Evolutionary conservation across 192 early-diverging fungal species (phyloP), one percentile per base, ranked within the genome.

Genomic region (Linnemannia schmuckeri): DNA sequence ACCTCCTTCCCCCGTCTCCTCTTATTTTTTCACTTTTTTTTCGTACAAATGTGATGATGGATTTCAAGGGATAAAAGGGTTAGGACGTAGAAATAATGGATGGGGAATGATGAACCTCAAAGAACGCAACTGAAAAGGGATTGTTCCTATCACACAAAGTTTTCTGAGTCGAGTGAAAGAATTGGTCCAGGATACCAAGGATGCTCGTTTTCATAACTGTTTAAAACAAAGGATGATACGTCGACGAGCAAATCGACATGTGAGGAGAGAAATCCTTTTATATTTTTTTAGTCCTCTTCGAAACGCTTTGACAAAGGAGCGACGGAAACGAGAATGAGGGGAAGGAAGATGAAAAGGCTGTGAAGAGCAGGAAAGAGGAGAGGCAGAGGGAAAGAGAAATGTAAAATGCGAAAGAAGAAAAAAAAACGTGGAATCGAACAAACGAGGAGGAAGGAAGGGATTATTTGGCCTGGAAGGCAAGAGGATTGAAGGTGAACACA

Each of bases 351-450:
- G 38, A 33, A 22, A 49, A 73, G 7, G 27, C 24, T 15, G 44
- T 46, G n/a, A 73, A 46, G 44, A 47, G 24, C 46, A 52, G 24
- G 42, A 20, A 33, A 44, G 20, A 7, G 55, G 66, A 77, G 37
- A 70, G 72, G 75, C 41, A 52, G 47, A 52, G 30, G 30, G 47
- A 47, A 75, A 33, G 27, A 35, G 42, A 47, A 76, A 49, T 47
- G 30, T 27, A 74, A 42, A 49, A 37, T 37, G 37, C 37, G 52
- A 41, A 49, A 3, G 22, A 68, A 40, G n/a, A 27, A 57, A 37
- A 63, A 10, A 72, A 18, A 44, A 47, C 4, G 47, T 15, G 24
- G 30, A 66, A 66, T 30, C 30, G 3, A 24, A 66, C n/a, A 33
- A 71, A 41, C 54, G 57, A 55, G 55, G 54, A 24, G 52, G 27